These are phyloP conservation scores for Colletotrichum sp. DNA, from an alignment of 2,329 filamentous ascomycete genomes.

Conservation along the genomic window DNA sequence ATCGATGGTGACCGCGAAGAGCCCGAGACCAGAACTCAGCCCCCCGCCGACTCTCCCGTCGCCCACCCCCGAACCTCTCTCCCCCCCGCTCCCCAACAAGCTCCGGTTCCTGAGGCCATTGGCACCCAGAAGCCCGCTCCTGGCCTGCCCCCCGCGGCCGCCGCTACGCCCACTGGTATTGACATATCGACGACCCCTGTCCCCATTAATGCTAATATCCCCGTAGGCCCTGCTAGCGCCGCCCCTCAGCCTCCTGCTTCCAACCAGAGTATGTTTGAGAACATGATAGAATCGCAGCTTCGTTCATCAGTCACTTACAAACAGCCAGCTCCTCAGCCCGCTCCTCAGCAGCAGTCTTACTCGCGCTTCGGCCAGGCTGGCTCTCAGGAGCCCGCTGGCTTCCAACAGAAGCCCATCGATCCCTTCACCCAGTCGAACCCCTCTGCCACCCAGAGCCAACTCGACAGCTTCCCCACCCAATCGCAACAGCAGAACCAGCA, in stretches of 20 bases:
- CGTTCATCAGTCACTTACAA: background rate
- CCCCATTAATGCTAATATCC: background rate
- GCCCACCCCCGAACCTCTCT: slow-evolving; percentile 85
- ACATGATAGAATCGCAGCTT: slow-evolving; percentile 35
- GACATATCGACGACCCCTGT: slow-evolving; percentile 24
- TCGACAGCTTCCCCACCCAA: slow-evolving; percentile 62
- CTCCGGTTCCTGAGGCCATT: slow-evolving; percentile 60
- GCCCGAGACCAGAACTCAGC: slow-evolving; percentile 90
- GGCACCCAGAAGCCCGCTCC: slow-evolving; percentile 59
- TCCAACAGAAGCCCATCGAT: slow-evolving; percentile 83
- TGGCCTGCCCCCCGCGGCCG: slow-evolving; percentile 39
- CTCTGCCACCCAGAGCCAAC: slow-evolving; percentile 54
- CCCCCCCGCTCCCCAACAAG: slow-evolving; percentile 70
- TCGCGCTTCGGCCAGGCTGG: slow-evolving; percentile 70
- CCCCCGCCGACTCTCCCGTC: slow-evolving; percentile 90
- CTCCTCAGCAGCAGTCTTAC: slow-evolving; percentile 67
- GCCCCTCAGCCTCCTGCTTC: slow-evolving; percentile 27
- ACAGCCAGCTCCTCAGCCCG: slow-evolving; percentile 45
- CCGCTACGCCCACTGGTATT: slow-evolving; percentile 39
- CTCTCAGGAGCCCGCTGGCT: slow-evolving; percentile 64
- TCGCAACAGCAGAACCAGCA: slow-evolving; percentile 61
- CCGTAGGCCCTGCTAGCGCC: slow-evolving; percentile 29
- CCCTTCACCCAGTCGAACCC: slow-evolving; percentile 79
- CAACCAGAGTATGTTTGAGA: slow-evolving; percentile 38
- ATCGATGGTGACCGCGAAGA: slow-evolving; percentile 96